Evolutionary conservation across 176 grass and related monocot genomes (phyloP), one percentile per base, ranked within the genome.

Genomic region (Miscanthus lutarioriparius): DNA sequence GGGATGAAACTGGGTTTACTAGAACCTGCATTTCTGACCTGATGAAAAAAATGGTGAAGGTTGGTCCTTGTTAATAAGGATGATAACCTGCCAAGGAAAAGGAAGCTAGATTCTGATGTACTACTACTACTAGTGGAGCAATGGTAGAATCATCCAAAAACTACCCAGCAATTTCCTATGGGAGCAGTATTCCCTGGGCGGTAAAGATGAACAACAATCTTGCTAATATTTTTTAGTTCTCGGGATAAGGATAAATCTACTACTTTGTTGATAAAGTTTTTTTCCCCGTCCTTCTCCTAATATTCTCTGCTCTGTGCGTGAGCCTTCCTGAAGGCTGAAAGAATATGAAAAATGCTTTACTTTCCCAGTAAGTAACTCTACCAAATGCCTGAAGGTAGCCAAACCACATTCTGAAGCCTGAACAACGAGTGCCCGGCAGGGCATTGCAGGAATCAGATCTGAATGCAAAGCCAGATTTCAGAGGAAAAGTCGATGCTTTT

Each of bases 361-460:
- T 88, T 83, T 65, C n/a, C 23, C 17, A 65, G 23, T 77, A 83
- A 83, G 80, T 72, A 83, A 83, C 68, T 87, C 3, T 58, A 30
- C 28, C 64, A 64, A 14, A 23, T 9, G 26, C 23, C 33, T 76
- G 65, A 86, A 85, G 77, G 71, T 3, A 71, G 25, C 17, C 40
- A 89, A 81, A 80, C 27, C 75, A 75, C 8, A 41, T 20, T 39
- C 20, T 67, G 70, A 45, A 16, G 27, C 5, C 25, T 30, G 27
- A 64, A 8, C 56, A 15, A 74, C 38, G 59, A 83, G 74, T 83
- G 84, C 59, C 54, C 61, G 56, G 67, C 22, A 43, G 68, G 45
- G 67, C 27, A 43, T 19, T 54, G 69, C 2, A 15, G 62, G 75
- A 83, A 87, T 69, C 75, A 64, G 89, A 83, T 91, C 48, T 76